These are phyloP conservation scores for Phaseolus lunatus DNA, from an alignment of 306 rosid species.

Conservation along the genomic window DNA sequence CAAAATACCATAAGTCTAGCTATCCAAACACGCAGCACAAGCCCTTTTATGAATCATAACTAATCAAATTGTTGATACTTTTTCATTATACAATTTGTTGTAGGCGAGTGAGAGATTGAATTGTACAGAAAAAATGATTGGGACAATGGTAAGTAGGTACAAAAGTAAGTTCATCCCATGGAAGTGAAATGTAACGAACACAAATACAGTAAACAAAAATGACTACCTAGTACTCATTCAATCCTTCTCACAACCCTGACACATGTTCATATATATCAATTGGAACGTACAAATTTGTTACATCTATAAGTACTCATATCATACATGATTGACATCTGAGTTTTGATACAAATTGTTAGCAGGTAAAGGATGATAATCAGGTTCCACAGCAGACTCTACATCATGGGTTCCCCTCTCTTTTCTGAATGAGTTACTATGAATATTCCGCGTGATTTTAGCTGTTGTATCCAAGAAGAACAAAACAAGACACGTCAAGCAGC, in stretches of 20 bases:
- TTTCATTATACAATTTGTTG: neutral
- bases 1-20: neutral
- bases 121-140: neutral
- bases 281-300: neutral
- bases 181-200: constrained; percentile 4
- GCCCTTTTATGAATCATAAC: constrained; percentile 21
- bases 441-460: constrained; percentile 63
- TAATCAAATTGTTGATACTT: constrained; percentile 14
- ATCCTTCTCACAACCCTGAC: neutral
- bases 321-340: constrained; percentile 19
- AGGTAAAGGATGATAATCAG: constrained; percentile 30
- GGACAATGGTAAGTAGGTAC: neutral
- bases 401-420: constrained; percentile 46
- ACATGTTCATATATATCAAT: neutral
- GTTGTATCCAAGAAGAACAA: constrained; percentile 88
- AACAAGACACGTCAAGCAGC: constrained; percentile 59
- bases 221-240: neutral
- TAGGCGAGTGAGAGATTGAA: neutral
- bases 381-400: constrained; percentile 53
- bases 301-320: neutral
- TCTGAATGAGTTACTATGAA: constrained; percentile 60
- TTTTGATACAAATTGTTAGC: constrained; percentile 13
- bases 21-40: neutral
- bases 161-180: constrained; percentile 17
- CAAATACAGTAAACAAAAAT: constrained; percentile 1